Base-by-base conservation (phyloP, 2,329 filamentous ascomycete species). In the Shiraia bambusicola region DNA sequence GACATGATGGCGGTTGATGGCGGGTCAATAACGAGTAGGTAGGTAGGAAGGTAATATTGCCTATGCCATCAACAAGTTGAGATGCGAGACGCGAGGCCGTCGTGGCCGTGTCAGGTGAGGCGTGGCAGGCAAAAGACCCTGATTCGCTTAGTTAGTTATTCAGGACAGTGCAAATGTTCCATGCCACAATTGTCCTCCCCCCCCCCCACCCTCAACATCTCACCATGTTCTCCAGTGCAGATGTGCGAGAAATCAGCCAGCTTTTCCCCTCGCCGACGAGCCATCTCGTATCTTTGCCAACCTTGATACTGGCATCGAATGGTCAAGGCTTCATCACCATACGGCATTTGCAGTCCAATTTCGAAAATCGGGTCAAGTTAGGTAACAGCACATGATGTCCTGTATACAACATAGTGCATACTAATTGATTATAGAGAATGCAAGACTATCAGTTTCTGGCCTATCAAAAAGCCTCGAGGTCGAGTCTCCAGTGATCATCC, bases 1-100 rank as follows among this genome's bases (percentile, higher is more conserved):
- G 88, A 66, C 67, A 69, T 69, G 58, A 44, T 59, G 65, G 52
- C 59, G 51, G 41, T 36, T 28, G 50, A 30, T 24, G 28, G 28
- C 28, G 37, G 22, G 31, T 34, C 48, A 49, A 49, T 58, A n/a
- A n/a, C n/a, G n/a, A n/a, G n/a, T n/a, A n/a, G n/a, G n/a, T n/a
- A n/a, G n/a, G n/a, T n/a, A n/a, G n/a, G n/a, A n/a, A n/a, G n/a
- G n/a, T n/a, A n/a, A n/a, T n/a, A n/a, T n/a, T n/a, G n/a, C n/a
- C n/a, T n/a, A n/a, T n/a, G n/a, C n/a, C n/a, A n/a, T n/a, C n/a
- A n/a, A 35, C n/a, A n/a, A n/a, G 29, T 53, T 45, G 28, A 27
- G 34, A 32, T 22, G 34, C 22, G 15, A 28, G n/a, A 11, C 16
- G 26, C 15, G 28, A 31, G 38, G 30, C n/a, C n/a, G n/a, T n/a